phyloP scores from a whole-genome alignment of 495 filamentous ascomycete species.

The Thozetella sp. region DNA sequence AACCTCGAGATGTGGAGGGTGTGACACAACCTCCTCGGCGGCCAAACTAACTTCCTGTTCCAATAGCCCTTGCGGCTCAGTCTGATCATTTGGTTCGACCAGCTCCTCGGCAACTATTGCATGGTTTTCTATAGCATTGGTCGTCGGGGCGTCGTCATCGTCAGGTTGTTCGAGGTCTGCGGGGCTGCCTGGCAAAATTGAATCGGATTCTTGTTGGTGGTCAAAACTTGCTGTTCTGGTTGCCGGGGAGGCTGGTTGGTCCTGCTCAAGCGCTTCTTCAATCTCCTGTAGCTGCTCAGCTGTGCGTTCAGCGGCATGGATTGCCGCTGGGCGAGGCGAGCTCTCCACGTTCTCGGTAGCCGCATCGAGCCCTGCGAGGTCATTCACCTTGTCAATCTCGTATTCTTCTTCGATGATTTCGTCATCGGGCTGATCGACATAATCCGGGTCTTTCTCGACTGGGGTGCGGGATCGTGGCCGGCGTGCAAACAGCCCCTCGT shows the following conservation, averaged over 20 bases:
- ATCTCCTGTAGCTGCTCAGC: conserved; percentile 8
- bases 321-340: not conserved
- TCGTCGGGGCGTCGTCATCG: too few species aligned
- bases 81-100: too few species aligned
- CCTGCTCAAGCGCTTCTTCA: conserved; percentile 8
- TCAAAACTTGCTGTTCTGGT: not conserved
- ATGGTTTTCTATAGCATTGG: too few species aligned
- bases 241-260: not conserved
- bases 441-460: not conserved
- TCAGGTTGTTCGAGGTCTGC: too few species aligned
- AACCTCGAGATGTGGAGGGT: not conserved
- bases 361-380: not conserved
- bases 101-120: too few species aligned
- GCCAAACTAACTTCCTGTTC: not conserved
- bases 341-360: not conserved
- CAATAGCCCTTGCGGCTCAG: conserved; percentile 11
- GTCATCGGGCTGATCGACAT: not conserved
- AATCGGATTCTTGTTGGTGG: too few species aligned
- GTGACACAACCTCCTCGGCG: not conserved
- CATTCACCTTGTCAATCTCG: not conserved
- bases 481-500: not conserved
- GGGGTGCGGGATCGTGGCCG: conserved; percentile 9
- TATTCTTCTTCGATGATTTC: not conserved
- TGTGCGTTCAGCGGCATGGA: not conserved
- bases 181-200: too few species aligned